phyloP scores from a whole-genome alignment of 139 green algal species.

The Ettlia oleoabundans region DNA sequence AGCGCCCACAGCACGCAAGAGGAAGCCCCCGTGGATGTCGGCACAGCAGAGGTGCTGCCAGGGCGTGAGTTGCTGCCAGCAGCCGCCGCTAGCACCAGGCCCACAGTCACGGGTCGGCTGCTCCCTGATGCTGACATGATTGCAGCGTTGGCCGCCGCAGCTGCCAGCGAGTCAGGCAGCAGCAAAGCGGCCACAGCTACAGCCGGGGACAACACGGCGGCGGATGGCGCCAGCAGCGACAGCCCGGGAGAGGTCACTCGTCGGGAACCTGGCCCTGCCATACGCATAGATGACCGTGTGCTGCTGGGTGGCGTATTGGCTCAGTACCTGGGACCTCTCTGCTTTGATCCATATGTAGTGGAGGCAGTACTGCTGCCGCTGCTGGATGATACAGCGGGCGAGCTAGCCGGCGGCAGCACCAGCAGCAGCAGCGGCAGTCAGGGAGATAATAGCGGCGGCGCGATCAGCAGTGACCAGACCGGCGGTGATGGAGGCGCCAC shows the following conservation, averaged over 20 bases:
- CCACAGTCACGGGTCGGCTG: background rate
- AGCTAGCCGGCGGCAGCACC: slow-evolving; percentile 12
- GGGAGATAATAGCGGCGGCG: background rate
- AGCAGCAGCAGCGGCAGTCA: background rate
- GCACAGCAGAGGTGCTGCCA: background rate
- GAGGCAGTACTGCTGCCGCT: slow-evolving; percentile 27
- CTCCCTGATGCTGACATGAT: slow-evolving; percentile 4
- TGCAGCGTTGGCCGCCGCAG: background rate
- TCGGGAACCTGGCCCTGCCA: background rate
- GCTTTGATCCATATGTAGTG: slow-evolving; percentile 22
- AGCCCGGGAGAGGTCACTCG: too few species aligned
- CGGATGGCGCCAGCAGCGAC: background rate
- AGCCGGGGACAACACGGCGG: background rate
- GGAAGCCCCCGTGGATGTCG: too few species aligned
- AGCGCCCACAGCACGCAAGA: too few species aligned
- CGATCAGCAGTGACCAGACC: too few species aligned
- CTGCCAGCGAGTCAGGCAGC: background rate
- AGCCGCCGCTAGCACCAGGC: background rate
- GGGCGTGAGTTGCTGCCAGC: too few species aligned
- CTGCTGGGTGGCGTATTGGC: slow-evolving; percentile 39
- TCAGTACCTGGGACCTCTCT: slow-evolving; percentile 7
- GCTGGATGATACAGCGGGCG: slow-evolving; percentile 24
- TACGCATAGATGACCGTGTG: slow-evolving; percentile 22
- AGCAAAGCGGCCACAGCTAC: background rate
- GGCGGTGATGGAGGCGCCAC: background rate